Conservation (phyloP, 768 basidiomycete species). For the Antrodiella citrinella region DNA sequence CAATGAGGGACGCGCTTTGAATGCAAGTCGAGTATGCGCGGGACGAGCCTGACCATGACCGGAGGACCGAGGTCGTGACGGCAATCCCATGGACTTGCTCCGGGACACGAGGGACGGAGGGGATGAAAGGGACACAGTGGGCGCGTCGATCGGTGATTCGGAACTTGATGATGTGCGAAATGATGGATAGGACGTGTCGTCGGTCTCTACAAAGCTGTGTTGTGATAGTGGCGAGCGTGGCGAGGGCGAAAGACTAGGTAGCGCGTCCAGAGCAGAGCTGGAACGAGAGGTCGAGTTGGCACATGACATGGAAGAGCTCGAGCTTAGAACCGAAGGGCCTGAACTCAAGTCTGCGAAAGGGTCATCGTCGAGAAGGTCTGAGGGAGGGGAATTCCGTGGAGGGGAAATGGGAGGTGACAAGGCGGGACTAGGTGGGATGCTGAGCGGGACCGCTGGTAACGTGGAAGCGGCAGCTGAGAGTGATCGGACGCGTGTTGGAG, state of each 20-base stretch:
- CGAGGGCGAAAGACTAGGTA: background rate
- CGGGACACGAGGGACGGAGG: conserved; percentile 13
- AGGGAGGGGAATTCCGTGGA: conserved; percentile 22
- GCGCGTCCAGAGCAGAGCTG: conserved; percentile 5
- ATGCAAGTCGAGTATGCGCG: conserved; percentile 34
- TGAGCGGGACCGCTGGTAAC: conserved; percentile 10
- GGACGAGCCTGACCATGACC: conserved; percentile 28
- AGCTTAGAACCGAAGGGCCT: conserved; percentile 9
- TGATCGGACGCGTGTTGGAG: conserved; percentile 7
- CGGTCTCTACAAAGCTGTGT: conserved; percentile 3
- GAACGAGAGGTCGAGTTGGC: conserved; percentile 3
- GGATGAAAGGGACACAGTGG: conserved; percentile 8
- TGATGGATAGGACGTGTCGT: background rate
- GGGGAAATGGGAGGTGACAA: conserved; percentile 9
- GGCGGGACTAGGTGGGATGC: conserved; percentile 1
- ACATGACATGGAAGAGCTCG: conserved; percentile 4
- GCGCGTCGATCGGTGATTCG: background rate
- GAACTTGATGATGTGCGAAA: conserved; percentile 2
- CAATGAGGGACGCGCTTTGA: conserved; percentile 32
- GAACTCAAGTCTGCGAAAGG: conserved; percentile 59
- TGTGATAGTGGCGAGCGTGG: conserved; percentile 17
- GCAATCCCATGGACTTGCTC: conserved; percentile 5
- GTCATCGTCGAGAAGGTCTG: conserved; percentile 55
- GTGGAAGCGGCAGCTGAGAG: conserved; percentile 10
- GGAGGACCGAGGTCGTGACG: conserved; percentile 25